Conservation (phyloP, 116 monocot genomes). For the Zostera marina region DNA sequence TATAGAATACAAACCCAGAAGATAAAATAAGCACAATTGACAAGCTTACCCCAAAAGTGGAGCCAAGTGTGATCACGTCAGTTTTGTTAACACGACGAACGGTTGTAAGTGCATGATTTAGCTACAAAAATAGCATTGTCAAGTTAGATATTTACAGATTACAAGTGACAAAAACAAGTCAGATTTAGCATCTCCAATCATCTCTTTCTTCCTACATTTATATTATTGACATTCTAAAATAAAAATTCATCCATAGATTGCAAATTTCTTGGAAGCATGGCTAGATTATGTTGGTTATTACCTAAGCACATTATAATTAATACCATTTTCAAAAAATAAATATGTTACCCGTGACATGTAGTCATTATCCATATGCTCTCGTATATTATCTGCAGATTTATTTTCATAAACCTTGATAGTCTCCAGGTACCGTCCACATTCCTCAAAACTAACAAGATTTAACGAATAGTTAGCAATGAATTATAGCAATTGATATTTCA, state of each 20-base stretch:
- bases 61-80: slow-evolving; percentile 82
- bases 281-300: too few species aligned
- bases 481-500: too few species aligned
- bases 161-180: neutral
- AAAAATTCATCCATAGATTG: too few species aligned
- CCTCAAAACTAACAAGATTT: slow-evolving; percentile 59
- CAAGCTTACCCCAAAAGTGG: slow-evolving; percentile 70
- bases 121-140: slow-evolving; percentile 23
- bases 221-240: too few species aligned
- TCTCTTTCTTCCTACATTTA: too few species aligned
- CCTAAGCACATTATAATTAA: too few species aligned
- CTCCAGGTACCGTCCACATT: slow-evolving; percentile 97
- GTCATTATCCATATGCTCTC: slow-evolving; percentile 78
- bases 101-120: slow-evolving; percentile 78
- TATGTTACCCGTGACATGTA: slow-evolving; percentile 75
- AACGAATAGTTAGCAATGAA: slow-evolving; percentile 1
- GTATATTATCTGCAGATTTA: slow-evolving; percentile 85
- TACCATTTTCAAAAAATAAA: neutral
- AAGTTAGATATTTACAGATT: neutral
- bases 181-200: too few species aligned
- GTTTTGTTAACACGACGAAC: slow-evolving; percentile 89
- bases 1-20: neutral
- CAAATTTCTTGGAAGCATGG: too few species aligned
- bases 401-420: slow-evolving; percentile 98
- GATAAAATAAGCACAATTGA: neutral